These are phyloP conservation scores for Talaromyces adpressus DNA, from an alignment of 495 filamentous ascomycete species.

Conservation along the genomic window DNA sequence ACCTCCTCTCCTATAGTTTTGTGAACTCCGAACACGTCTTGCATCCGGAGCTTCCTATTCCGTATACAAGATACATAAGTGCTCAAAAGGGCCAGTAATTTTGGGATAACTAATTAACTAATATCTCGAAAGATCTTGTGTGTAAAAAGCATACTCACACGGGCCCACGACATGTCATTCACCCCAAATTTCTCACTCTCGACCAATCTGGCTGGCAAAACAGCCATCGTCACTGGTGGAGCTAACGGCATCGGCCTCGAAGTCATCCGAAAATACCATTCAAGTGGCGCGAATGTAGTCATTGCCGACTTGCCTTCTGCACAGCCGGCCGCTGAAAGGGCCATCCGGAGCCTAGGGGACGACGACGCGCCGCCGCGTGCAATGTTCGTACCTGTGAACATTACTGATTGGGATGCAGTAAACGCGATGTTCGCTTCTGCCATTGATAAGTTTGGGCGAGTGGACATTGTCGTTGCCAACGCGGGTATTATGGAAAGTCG, in stretches of 20 bases:
- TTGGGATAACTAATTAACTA: too few relatives aligned
- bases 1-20: too few relatives aligned
- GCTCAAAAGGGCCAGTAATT: too few relatives aligned
- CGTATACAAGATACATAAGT: too few relatives aligned
- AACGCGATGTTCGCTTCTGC: constrained; percentile 47
- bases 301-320: constrained; percentile 18
- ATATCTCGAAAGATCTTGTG: too few relatives aligned
- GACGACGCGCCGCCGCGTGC: constrained; percentile 15
- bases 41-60: too few relatives aligned
- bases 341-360: constrained; percentile 8
- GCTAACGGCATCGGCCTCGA: not conserved
- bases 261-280: not conserved
- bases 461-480: constrained; percentile 61
- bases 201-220: not conserved
- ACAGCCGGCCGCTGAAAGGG: constrained; percentile 9
- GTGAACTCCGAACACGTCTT: too few relatives aligned
- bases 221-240: not conserved
- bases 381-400: constrained; percentile 16
- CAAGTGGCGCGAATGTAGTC: constrained; percentile 14
- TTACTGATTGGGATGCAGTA: constrained; percentile 20
- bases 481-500: constrained; percentile 52
- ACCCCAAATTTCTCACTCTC: too few relatives aligned
- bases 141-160: too few relatives aligned
- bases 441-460: constrained; percentile 35
- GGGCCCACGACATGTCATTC: too few relatives aligned